A percentile compares a stretch with the other conserved stretches of the same genome.
Evolutionary conservation across 768 basidiomycete genomes (phyloP).

Genomic region (Rhodotorula toruloides): DNA sequence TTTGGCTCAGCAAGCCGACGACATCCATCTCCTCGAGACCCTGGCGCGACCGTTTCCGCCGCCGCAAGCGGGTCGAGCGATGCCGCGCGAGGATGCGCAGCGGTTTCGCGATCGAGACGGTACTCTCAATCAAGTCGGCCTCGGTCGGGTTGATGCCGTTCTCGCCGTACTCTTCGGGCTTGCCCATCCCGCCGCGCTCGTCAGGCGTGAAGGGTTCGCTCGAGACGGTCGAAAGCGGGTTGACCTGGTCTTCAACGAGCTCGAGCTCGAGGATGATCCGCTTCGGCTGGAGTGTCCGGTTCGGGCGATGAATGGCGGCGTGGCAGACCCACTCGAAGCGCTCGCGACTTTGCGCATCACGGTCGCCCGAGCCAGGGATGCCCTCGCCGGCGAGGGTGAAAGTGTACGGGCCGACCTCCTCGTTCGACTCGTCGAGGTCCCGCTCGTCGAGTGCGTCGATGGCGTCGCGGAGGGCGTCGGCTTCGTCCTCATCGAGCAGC

Average conservation of each 20-base stretch:
- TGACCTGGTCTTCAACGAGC: constrained; percentile 63
- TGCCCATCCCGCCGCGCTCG: constrained; percentile 23
- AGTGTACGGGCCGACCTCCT: constrained; percentile 54
- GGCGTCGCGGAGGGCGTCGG: constrained; percentile 65
- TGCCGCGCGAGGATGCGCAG: constrained; percentile 66
- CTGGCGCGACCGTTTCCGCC: constrained; percentile 2
- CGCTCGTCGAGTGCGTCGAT: constrained; percentile 62
- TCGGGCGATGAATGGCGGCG: constrained; percentile 61
- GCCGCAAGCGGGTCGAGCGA: constrained; percentile 5
- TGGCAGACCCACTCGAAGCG: constrained; percentile 63
- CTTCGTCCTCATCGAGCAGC: constrained; percentile 62
- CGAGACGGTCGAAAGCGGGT: constrained; percentile 55
- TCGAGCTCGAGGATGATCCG: constrained; percentile 67
- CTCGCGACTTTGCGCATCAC: constrained; percentile 44
- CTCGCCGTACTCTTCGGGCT: constrained; percentile 32
- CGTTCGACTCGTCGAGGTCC: constrained; percentile 46
- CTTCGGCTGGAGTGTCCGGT: constrained; percentile 10
- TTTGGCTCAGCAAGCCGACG: constrained; percentile 69
- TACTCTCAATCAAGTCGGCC: constrained; percentile 50
- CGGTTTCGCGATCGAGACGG: constrained; percentile 63
- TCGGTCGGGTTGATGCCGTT: constrained; percentile 34
- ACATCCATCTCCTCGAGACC: constrained; percentile 64
- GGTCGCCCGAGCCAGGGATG: constrained; percentile 55
- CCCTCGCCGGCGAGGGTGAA: constrained; percentile 69
- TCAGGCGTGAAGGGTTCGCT: constrained; percentile 19